Base-by-base conservation (phyloP, 2,329 filamentous ascomycete genomes). In the Alternaria solani region DNA sequence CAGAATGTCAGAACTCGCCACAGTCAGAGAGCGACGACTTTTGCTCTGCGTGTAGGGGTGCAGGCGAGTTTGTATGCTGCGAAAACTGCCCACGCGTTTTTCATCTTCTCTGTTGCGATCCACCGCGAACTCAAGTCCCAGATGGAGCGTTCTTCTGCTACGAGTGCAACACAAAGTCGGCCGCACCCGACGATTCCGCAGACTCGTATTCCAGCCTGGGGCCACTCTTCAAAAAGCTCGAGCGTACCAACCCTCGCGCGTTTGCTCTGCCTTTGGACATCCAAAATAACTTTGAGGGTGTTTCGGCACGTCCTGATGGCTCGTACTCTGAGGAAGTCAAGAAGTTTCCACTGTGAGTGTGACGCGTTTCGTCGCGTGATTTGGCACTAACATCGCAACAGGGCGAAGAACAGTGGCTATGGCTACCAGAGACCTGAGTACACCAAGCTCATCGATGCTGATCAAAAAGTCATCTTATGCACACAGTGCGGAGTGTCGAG, bases 81-180 rank as follows among this genome's bases (percentile, higher is more conserved):
- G 95, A 98, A 81, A 92, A 91, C 64, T 99, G 95, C 81, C 87
- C 90, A 62, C 88, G 92, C 67, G 92, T 94, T 6, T 97, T 96
- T 80, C 95, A 98, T 79, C 93, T 95, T 76, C 85, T 87, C 61
- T 98, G 95, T 77, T 88, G 95, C 67, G 91, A 96, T 78, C 93
- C 94, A 63, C 90, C 92, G 39, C 83, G 71, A 54, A 55, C 66
- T 26, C 63, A 71, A 34, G 70, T 74, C 55, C 75, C 75, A 36
- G 70, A 74, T 34, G 75, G 73, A 8, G 69, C 71, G 16, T 98
- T 93, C 92, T 95, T 86, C 78, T 98, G 94, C 81, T 90, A 91
- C 70, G 74, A 75, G 49, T 78, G 75, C 65, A 64, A 61, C 26
- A 59, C 69, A 23, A 69, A 69, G 61, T 63, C 63, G 32, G 68